phyloP scores from a whole-genome alignment of 2,329 filamentous ascomycete genomes.

The Pleomassaria siparia region DNA sequence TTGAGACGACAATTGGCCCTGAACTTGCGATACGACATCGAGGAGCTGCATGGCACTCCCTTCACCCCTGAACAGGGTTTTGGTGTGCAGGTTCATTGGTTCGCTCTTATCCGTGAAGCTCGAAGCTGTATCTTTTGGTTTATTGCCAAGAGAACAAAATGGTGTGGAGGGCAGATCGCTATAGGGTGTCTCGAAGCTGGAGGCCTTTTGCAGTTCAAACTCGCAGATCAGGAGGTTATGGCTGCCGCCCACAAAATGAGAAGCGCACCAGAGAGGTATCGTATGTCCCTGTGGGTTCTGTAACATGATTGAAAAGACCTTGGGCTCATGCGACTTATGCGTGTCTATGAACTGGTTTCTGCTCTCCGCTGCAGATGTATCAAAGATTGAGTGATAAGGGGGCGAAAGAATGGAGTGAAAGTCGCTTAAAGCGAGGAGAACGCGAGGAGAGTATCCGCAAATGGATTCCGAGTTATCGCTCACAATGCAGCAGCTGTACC shows the following conservation, averaged over 20 bases:
- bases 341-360: not conserved
- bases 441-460: constrained; percentile 4
- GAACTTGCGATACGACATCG: constrained; percentile 8
- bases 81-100: constrained; percentile 1
- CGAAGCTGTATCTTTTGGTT: constrained; percentile 3
- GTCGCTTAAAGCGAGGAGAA: constrained; percentile 3
- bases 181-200: not conserved
- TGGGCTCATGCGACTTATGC: constrained; percentile 3
- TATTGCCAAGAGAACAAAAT: constrained; percentile 2
- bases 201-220: constrained; percentile 4
- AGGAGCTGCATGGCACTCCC: constrained; percentile 9
- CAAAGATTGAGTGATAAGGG: constrained; percentile 3
- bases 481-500: constrained; percentile 4
- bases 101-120: constrained; percentile 7
- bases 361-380: not conserved
- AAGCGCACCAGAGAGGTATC: constrained; percentile 9
- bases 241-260: constrained; percentile 3
- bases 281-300: constrained; percentile 3
- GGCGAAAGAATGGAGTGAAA: constrained; percentile 5
- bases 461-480: constrained; percentile 10
- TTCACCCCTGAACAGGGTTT: constrained; percentile 3
- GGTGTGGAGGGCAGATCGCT: constrained; percentile 6
- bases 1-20: constrained; percentile 5
- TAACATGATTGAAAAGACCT: constrained; percentile 9
- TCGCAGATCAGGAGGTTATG: constrained; percentile 10